A percentile compares a stretch with the other conserved stretches of the same genome.
These are phyloP conservation scores for Emydomyces testavorans DNA, from an alignment of 2,329 filamentous ascomycete species.

Conservation along the genomic window DNA sequence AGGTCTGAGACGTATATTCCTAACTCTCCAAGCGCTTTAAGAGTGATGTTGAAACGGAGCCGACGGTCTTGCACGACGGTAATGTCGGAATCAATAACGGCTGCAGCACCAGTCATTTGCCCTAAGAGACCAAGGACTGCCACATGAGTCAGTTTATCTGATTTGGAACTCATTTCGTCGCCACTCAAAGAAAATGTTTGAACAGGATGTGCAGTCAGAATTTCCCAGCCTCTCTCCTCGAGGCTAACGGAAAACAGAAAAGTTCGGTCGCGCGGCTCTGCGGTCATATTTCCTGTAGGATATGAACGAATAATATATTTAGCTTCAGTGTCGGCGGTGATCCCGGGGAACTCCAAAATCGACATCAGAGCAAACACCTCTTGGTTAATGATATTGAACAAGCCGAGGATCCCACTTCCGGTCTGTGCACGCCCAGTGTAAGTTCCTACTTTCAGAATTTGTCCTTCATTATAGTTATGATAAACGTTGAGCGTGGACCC, in stretches of 20 bases:
- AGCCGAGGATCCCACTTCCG: conserved; percentile 64
- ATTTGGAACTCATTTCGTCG: conserved; percentile 23
- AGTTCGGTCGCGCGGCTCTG: conserved; percentile 24
- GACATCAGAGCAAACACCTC: conserved; percentile 57
- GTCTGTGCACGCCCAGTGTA: conserved; percentile 59
- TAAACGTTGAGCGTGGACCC: conserved; percentile 66
- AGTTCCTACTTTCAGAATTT: conserved; percentile 64
- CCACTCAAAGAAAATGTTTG: conserved; percentile 40
- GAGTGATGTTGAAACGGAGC: conserved; percentile 52
- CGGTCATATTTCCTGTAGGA: conserved; percentile 48
- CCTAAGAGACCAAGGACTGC: conserved; percentile 66
- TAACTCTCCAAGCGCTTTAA: conserved; percentile 65
- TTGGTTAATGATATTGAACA: conserved; percentile 67
- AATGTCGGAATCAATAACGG: conserved; percentile 53
- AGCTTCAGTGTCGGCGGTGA: conserved; percentile 37
- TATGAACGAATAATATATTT: conserved; percentile 66
- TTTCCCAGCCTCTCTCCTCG: conserved; percentile 60
- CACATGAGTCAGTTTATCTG: conserved; percentile 36
- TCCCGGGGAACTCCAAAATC: conserved; percentile 61
- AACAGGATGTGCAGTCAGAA: conserved; percentile 63
- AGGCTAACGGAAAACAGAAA: conserved; percentile 53
- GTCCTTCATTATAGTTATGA: conserved; percentile 59
- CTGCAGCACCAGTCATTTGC: conserved; percentile 84
- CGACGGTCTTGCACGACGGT: conserved; percentile 48
- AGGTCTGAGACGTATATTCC: conserved; percentile 69